Conservation (phyloP, 148 eudicot species). For the Vaccinium darrowii region DNA sequence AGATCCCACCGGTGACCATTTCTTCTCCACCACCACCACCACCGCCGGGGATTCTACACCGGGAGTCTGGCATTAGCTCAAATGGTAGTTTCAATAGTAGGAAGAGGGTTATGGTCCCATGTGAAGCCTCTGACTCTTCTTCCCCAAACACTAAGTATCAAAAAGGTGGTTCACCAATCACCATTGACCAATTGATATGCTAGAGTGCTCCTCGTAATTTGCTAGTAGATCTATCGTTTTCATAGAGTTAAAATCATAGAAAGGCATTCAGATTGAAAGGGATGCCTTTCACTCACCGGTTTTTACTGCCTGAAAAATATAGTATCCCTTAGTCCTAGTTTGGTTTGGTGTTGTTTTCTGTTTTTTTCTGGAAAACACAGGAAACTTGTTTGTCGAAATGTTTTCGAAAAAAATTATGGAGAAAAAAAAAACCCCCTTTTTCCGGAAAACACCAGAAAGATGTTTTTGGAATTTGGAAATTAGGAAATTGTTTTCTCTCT, state of each 20-base stretch:
- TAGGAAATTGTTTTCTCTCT: not conserved
- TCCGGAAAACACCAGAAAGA: not conserved
- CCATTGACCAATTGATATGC: not conserved
- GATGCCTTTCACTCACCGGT: not conserved
- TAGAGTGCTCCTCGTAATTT: slow-evolving; percentile 12
- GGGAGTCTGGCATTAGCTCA: slow-evolving; percentile 24
- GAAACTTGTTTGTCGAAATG: not conserved
- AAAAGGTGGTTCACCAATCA: slow-evolving; percentile 12
- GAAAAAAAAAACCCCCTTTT: not conserved
- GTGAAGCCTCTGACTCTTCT: slow-evolving; percentile 37
- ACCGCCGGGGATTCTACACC: slow-evolving; percentile 9
- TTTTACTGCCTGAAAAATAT: not conserved
- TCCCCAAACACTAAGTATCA: slow-evolving; percentile 26
- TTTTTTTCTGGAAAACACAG: not conserved
- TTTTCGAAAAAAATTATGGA: not conserved
- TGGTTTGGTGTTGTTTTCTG: slow-evolving; percentile 4
- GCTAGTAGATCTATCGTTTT: slow-evolving; percentile 18
- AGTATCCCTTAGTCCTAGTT: slow-evolving; percentile 2
- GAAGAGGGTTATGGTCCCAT: slow-evolving; percentile 34
- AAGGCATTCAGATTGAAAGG: not conserved
- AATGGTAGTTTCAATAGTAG: slow-evolving; percentile 23
- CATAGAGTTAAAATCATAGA: not conserved
- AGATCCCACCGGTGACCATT: slow-evolving; percentile 69
- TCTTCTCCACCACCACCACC: slow-evolving; percentile 22
- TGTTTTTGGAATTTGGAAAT: not conserved